A percentile compares a stretch with the other conserved stretches of the same genome.
Conservation (phyloP, 305 asterid species). For the Fraxinus dipetala region DNA sequence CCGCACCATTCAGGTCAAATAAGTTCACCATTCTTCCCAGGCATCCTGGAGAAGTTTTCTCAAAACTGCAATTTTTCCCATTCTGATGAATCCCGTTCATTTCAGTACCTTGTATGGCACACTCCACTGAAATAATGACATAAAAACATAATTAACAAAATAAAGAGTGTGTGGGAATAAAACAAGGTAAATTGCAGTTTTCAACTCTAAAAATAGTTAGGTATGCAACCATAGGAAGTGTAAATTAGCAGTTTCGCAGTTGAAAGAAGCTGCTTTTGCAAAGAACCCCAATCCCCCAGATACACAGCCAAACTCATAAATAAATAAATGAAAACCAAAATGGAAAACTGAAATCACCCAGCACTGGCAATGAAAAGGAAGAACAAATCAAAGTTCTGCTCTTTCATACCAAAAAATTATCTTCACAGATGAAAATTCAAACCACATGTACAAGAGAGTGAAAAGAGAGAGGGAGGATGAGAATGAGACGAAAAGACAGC, state of each 20-base stretch:
- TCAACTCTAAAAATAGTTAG: neutral
- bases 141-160: neutral
- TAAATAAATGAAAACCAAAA: neutral
- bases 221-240: neutral
- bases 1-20: slow-evolving; percentile 64
- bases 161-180: neutral
- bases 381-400: neutral
- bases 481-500: neutral
- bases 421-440: neutral
- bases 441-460: neutral
- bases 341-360: neutral
- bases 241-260: neutral
- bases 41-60: slow-evolving; percentile 71
- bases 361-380: neutral
- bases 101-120: slow-evolving; percentile 46
- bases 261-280: neutral
- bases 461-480: neutral
- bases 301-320: neutral
- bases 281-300: neutral
- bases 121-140: slow-evolving; percentile 1
- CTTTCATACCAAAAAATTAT: neutral
- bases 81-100: slow-evolving; percentile 58
- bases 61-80: slow-evolving; percentile 40
- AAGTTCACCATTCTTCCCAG: slow-evolving; percentile 91
- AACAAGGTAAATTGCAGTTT: slow-evolving; percentile 15